A percentile compares a stretch with the other conserved stretches of the same genome.
Evolutionary conservation across 257 asterid genomes (phyloP).

Genomic region (Schizonepeta tenuifolia): DNA sequence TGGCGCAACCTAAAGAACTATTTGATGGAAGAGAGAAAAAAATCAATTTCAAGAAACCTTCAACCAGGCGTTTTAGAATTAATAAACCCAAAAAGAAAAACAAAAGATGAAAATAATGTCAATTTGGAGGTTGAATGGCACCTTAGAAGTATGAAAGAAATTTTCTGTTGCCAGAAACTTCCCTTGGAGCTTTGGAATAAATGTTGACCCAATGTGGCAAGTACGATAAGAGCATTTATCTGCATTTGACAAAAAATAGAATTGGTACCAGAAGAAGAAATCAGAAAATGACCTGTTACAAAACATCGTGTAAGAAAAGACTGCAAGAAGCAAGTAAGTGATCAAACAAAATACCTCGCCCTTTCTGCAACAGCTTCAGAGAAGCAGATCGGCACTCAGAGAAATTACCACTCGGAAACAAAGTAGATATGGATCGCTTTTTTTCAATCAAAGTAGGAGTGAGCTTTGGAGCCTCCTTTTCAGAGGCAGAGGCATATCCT

Average conservation of each 20-base stretch:
- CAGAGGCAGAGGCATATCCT: slow-evolving; percentile 63
- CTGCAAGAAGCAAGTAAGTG: slow-evolving; percentile 4
- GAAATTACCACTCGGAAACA: slow-evolving; percentile 88
- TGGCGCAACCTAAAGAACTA: slow-evolving; percentile 86
- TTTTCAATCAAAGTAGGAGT: slow-evolving; percentile 58
- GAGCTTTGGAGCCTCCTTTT: slow-evolving; percentile 46
- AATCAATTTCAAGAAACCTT: slow-evolving; percentile 19
- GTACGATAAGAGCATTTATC: slow-evolving; percentile 70
- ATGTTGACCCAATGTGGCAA: slow-evolving; percentile 77
- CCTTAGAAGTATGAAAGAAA: slow-evolving; percentile 93
- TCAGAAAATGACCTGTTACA: background rate
- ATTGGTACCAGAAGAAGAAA: background rate
- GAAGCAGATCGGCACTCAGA: slow-evolving; percentile 90
- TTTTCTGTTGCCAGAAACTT: slow-evolving; percentile 93
- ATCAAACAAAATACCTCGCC: slow-evolving; percentile 60
- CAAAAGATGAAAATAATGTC: background rate
- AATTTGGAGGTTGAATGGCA: slow-evolving; percentile 20
- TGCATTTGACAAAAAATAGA: slow-evolving; percentile 40
- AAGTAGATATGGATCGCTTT: slow-evolving; percentile 46
- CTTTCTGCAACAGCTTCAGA: slow-evolving; percentile 73
- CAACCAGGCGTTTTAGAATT: background rate
- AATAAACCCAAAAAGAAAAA: background rate
- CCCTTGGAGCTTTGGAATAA: slow-evolving; percentile 86
- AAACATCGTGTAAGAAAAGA: background rate
- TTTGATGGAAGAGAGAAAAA: slow-evolving; percentile 31